Percentiles rank a stretch among this genome's conserved stretches.
Evolutionary conservation across 2,329 filamentous ascomycete genomes (phyloP).

Genomic region (Onygena corvina): DNA sequence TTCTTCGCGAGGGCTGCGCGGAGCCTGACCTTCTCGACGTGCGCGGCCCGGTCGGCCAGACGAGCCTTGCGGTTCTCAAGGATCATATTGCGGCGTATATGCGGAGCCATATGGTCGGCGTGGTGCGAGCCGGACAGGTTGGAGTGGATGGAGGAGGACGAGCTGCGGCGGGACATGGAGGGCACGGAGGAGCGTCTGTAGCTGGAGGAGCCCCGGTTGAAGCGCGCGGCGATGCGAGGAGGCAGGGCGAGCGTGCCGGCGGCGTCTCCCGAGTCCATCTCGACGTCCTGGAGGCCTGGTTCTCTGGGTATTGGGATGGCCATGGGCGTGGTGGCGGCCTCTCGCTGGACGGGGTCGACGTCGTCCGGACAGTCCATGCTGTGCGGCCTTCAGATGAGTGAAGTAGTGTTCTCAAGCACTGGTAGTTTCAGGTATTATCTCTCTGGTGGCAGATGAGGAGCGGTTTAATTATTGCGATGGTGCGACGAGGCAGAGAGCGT

Average conservation of each 20-base stretch:
- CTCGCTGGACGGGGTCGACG: background rate
- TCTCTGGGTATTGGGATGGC: constrained; percentile 1
- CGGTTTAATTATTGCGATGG: too few species aligned
- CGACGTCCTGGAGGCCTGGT: constrained; percentile 24
- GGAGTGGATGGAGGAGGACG: constrained; percentile 51
- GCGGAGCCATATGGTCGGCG: constrained; percentile 49
- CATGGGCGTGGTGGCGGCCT: background rate
- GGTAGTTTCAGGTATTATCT: too few species aligned
- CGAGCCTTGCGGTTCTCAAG: constrained; percentile 53
- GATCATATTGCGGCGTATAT: constrained; percentile 53
- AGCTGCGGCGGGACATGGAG: constrained; percentile 52
- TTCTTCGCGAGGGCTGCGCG: constrained; percentile 52
- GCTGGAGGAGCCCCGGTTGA: constrained; percentile 43
- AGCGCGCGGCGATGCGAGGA: constrained; percentile 51
- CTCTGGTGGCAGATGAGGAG: too few species aligned
- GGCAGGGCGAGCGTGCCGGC: constrained; percentile 40
- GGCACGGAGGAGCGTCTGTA: constrained; percentile 47
- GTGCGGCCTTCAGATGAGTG: too few species aligned
- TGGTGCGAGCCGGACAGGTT: constrained; percentile 43
- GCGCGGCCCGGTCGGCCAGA: constrained; percentile 51
- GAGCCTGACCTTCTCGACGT: constrained; percentile 53
- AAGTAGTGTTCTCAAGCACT: too few species aligned
- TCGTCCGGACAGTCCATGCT: background rate
- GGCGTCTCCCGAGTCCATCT: constrained; percentile 32
- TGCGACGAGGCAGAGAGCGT: too few species aligned